Percentiles rank a stretch among this genome's conserved stretches.
These are phyloP conservation scores for Canavalia gladiata DNA, from an alignment of 306 rosid genomes.

Conservation along the genomic window DNA sequence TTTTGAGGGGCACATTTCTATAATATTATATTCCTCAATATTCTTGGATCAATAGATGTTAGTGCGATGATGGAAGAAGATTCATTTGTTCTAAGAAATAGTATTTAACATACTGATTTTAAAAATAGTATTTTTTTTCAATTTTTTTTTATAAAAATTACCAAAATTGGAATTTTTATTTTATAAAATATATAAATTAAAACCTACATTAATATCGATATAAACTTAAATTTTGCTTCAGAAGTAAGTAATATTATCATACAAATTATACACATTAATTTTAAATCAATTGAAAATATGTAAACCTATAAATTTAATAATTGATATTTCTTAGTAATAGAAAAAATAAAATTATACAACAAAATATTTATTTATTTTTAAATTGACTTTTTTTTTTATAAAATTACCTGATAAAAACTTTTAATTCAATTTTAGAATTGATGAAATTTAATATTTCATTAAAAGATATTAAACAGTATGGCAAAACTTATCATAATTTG, in stretches of 20 bases:
- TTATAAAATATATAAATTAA: not conserved
- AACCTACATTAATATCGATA: too few species aligned
- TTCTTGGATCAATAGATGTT: not conserved
- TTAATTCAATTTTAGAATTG: too few species aligned
- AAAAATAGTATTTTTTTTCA: too few species aligned
- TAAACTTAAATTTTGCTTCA: not conserved
- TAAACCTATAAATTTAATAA: not conserved
- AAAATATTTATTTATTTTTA: too few species aligned
- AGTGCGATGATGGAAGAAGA: not conserved
- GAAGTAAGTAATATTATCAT: not conserved
- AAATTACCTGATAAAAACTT: too few species aligned
- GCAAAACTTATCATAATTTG: too few species aligned
- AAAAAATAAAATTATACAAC: too few species aligned
- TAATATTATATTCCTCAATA: not conserved
- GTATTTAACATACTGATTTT: too few species aligned
- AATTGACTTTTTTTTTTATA: too few species aligned
- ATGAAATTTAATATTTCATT: too few species aligned
- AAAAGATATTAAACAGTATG: too few species aligned
- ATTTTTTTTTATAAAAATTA: not conserved
- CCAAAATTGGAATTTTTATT: not conserved
- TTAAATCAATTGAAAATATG: not conserved
- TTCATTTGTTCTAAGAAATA: not conserved
- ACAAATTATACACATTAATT: not conserved
- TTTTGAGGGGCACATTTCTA: not conserved
- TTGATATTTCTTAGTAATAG: too few species aligned